A percentile compares a stretch with the other conserved stretches of the same genome.
These are phyloP conservation scores for Syncephalastrum monosporum DNA, from an alignment of 371 early-diverging fungal species.

Conservation along the genomic window DNA sequence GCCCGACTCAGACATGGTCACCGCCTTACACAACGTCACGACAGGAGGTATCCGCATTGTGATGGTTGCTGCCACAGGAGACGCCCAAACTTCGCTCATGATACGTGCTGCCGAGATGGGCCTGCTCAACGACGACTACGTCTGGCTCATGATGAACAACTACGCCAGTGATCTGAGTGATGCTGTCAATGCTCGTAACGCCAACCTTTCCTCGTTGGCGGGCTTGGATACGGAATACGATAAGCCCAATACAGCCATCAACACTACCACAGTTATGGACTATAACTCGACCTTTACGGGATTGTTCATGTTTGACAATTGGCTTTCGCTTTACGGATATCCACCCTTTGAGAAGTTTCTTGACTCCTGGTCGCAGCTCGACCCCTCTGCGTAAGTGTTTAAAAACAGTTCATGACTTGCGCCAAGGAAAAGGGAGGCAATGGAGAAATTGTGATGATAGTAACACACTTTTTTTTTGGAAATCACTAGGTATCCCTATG, in stretches of 20 bases:
- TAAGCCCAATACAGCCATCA: conserved; percentile 1
- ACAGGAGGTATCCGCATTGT: conserved; percentile 42
- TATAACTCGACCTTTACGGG: conserved; percentile 44
- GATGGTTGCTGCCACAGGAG: conserved; percentile 36
- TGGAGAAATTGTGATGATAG: neutral
- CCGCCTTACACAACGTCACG: conserved; percentile 28
- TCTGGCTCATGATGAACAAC: conserved; percentile 56
- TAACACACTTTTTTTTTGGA: neutral
- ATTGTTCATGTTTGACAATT: conserved; percentile 55
- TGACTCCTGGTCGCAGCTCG: conserved; percentile 47
- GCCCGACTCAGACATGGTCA: conserved; percentile 20
- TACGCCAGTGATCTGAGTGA: conserved; percentile 27
- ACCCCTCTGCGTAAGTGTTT: conserved; percentile 41
- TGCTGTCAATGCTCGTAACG: conserved; percentile 24
- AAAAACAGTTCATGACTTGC: neutral
- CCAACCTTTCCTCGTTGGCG: conserved; percentile 5
- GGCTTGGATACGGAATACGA: neutral
- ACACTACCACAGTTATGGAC: conserved; percentile 18
- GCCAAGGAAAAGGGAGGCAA: neutral
- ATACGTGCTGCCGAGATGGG: conserved; percentile 37
- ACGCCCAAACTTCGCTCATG: conserved; percentile 27
- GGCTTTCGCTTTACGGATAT: conserved; percentile 51
- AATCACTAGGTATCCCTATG: conserved; percentile 52
- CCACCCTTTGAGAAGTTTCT: conserved; percentile 54
- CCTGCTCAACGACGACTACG: conserved; percentile 38